A percentile compares a stretch with the other conserved stretches of the same genome.
Evolutionary conservation across 306 rosid genomes (phyloP).

Genomic region (Cucurbita maxima): DNA sequence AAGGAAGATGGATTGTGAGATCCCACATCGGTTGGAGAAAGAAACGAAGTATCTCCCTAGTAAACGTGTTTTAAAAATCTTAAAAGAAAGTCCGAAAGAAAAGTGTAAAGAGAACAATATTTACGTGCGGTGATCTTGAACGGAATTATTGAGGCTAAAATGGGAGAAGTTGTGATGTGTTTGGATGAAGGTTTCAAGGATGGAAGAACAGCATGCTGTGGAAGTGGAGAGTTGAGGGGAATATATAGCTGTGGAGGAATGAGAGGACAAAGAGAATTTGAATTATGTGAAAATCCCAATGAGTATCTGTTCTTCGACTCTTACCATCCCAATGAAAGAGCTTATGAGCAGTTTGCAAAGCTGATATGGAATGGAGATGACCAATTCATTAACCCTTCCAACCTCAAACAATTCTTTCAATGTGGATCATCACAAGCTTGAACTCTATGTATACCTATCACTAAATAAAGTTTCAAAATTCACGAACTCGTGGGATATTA

Average conservation of each 20-base stretch:
- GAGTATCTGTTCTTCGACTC: conserved; percentile 34
- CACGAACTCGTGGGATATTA: too few species aligned
- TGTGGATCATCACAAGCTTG: not conserved
- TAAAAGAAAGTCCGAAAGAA: too few species aligned
- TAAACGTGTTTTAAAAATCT: too few species aligned
- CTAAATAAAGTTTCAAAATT: not conserved
- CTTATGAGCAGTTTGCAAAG: conserved; percentile 15
- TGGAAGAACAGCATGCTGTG: conserved; percentile 36
- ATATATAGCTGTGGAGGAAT: conserved; percentile 39
- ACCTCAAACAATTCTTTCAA: conserved; percentile 20
- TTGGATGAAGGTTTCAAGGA: conserved; percentile 30
- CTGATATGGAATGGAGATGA: conserved; percentile 22
- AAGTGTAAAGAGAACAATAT: too few species aligned
- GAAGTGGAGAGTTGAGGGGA: conserved; percentile 34
- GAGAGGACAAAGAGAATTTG: conserved; percentile 16
- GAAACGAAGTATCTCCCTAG: too few species aligned
- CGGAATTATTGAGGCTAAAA: too few species aligned
- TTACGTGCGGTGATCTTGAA: too few species aligned
- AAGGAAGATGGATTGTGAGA: too few species aligned
- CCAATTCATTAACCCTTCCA: conserved; percentile 12
- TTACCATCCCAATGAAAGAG: conserved; percentile 21
- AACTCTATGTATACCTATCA: not conserved
- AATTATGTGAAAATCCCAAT: conserved; percentile 18
- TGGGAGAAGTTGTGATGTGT: not conserved
- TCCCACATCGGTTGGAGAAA: too few species aligned